Conservation (phyloP, 257 asterid species). For the Nicotiana undulata region DNA sequence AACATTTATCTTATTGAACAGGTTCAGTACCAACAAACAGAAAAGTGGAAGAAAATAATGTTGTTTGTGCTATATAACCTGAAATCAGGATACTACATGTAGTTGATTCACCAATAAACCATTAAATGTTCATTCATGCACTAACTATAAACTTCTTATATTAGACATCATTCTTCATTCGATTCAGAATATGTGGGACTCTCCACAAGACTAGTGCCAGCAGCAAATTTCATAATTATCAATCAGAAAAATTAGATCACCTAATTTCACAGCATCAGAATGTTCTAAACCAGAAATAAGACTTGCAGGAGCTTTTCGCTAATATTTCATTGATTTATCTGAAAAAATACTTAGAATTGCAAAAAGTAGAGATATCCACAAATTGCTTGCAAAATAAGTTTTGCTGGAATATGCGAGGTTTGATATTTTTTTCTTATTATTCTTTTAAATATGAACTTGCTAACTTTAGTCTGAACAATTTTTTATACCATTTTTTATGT, state of each 20-base stretch:
- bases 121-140: neutral
- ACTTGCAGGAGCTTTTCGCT: slow-evolving; percentile 1
- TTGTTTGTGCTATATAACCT: neutral
- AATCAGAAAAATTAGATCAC: slow-evolving; percentile 6
- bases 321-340: too few species aligned
- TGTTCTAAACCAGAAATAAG: slow-evolving; percentile 12
- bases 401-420: too few species aligned
- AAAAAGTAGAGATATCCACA: too few species aligned
- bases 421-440: too few species aligned
- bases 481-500: too few species aligned
- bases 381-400: too few species aligned
- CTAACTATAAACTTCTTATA: neutral
- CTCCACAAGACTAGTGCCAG: neutral
- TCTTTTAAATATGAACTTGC: too few species aligned
- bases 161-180: neutral
- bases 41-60: neutral
- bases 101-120: neutral
- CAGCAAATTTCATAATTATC: slow-evolving; percentile 2
- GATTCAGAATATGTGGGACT: neutral
- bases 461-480: too few species aligned
- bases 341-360: too few species aligned
- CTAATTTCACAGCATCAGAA: slow-evolving; percentile 15
- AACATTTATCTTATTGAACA: neutral
- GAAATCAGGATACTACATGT: neutral
- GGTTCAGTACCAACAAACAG: neutral